Percentiles rank a stretch among this genome's conserved stretches.
phyloP scores from a whole-genome alignment of 306 rosid genomes.

The Senna tora region DNA sequence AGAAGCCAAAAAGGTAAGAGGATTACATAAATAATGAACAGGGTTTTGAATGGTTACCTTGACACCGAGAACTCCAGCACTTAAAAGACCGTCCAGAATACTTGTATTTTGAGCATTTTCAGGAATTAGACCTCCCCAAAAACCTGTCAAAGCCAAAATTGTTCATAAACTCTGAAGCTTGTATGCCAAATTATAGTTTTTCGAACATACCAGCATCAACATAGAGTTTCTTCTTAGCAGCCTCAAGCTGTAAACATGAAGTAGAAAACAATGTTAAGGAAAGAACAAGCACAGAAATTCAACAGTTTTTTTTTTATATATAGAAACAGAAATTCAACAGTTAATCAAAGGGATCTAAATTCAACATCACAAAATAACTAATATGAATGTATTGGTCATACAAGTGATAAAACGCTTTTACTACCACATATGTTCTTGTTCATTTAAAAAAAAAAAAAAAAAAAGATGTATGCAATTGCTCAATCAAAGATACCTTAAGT shows the following conservation, averaged over 20 bases:
- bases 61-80: conserved; percentile 87
- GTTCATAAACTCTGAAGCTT: conserved; percentile 32
- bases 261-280: conserved; percentile 25
- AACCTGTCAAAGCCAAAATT: conserved; percentile 57
- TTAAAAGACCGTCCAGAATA: conserved; percentile 80
- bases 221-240: conserved; percentile 68
- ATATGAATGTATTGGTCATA: conserved; percentile 24
- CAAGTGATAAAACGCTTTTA: background rate
- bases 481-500: conserved; percentile 65
- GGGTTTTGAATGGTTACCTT: conserved; percentile 62
- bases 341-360: background rate
- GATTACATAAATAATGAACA: background rate
- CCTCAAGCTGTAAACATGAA: conserved; percentile 58
- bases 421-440: background rate
- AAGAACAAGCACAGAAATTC: conserved; percentile 16
- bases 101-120: conserved; percentile 79
- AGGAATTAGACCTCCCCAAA: conserved; percentile 98
- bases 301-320: background rate
- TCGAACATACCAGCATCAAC: conserved; percentile 84
- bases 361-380: background rate
- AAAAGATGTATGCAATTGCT: conserved; percentile 4
- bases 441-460: background rate
- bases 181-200: conserved; percentile 20
- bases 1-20: no score
- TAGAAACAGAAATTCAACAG: background rate